Conservation (phyloP, 192 early-diverging fungal species). For the Obelidium mucronatum region DNA sequence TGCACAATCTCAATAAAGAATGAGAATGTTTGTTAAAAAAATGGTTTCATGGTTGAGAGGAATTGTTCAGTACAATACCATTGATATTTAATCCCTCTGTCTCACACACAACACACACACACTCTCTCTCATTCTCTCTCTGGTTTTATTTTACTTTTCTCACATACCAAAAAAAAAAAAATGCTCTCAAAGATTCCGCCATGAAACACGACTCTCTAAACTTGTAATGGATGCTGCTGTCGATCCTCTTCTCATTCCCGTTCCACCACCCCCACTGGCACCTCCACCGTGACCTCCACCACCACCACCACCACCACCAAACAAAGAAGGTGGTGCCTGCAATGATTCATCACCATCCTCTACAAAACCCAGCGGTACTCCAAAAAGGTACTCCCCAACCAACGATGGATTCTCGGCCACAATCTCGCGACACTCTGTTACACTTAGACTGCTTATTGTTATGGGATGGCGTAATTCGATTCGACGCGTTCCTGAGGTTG, state of each 20-base stretch:
- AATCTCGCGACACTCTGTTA: slow-evolving; percentile 22
- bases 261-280: not conserved
- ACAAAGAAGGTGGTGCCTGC: not conserved
- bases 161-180: no score
- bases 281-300: not conserved
- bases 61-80: no score
- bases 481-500: not conserved
- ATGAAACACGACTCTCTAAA: slow-evolving; percentile 13
- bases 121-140: no score
- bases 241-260: not conserved
- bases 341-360: slow-evolving; percentile 12
- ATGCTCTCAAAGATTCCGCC: slow-evolving; percentile 23
- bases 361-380: slow-evolving; percentile 25
- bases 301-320: slow-evolving; percentile 2
- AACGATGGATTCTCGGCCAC: not conserved
- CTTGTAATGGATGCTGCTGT: not conserved
- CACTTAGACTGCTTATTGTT: slow-evolving; percentile 7
- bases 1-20: slow-evolving; percentile 9
- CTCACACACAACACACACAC: no score
- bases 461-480: slow-evolving; percentile 18
- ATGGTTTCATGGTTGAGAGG: no score
- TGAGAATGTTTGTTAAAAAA: no score
- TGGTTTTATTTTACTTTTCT: no score
- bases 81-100: no score
- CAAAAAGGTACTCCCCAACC: slow-evolving; percentile 21